Percentiles rank a stretch among this genome's conserved stretches.
Conservation (phyloP, 1,139 yeast species). For the Taphrina communis region DNA sequence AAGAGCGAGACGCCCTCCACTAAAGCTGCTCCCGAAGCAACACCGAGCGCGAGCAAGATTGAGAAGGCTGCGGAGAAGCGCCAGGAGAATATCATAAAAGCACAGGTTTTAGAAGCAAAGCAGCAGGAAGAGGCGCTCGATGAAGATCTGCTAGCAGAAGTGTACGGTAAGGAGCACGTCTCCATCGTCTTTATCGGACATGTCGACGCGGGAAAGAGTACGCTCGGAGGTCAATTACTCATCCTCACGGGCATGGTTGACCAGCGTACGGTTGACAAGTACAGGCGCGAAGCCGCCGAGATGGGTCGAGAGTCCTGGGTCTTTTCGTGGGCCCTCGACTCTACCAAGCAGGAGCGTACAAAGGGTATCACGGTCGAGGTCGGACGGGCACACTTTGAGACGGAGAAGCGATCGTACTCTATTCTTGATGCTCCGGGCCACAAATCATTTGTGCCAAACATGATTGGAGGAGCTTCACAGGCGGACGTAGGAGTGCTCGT, state of each 20-base stretch:
- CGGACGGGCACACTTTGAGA: slow-evolving; percentile 96
- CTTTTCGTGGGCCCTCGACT: slow-evolving; percentile 98
- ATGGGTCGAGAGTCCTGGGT: slow-evolving; percentile 99
- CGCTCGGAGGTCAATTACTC: slow-evolving; percentile 97
- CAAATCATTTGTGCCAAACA: slow-evolving; percentile 96
- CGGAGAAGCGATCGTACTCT: slow-evolving; percentile 96
- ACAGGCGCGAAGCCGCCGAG: slow-evolving; percentile 97
- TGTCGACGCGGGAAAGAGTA: slow-evolving; percentile 98
- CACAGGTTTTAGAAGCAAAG: slow-evolving; percentile 57
- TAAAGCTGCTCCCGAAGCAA: slow-evolving; percentile 44
- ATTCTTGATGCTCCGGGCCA: slow-evolving; percentile 99
- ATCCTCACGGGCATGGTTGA: slow-evolving; percentile 95
- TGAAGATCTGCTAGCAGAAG: slow-evolving; percentile 82
- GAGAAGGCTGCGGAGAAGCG: slow-evolving; percentile 48
- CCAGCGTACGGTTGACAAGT: slow-evolving; percentile 98
- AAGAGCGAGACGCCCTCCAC: slow-evolving; percentile 44
- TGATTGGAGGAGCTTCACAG: slow-evolving; percentile 99
- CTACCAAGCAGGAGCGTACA: slow-evolving; percentile 96
- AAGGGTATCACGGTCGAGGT: slow-evolving; percentile 99
- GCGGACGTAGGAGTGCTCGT: slow-evolving; percentile 98
- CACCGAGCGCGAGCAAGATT: slow-evolving; percentile 47
- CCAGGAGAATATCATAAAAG: slow-evolving; percentile 53
- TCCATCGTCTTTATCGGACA: slow-evolving; percentile 99
- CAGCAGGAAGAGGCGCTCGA: slow-evolving; percentile 88
- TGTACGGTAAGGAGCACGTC: slow-evolving; percentile 97